phyloP scores from a whole-genome alignment of 345 rosid species.

The Brassica incana region DNA sequence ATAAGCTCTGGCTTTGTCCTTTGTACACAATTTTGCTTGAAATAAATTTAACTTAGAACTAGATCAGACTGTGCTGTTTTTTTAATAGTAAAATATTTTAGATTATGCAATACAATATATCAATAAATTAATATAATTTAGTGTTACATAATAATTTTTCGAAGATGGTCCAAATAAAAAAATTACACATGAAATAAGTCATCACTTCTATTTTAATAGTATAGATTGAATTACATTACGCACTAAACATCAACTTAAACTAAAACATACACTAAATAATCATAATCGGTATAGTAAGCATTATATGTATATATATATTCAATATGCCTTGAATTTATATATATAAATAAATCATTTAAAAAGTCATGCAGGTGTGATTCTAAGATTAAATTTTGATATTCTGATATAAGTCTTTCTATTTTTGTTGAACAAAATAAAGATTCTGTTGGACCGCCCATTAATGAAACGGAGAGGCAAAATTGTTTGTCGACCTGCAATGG shows the following conservation, averaged over 20 bases:
- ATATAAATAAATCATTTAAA: background rate
- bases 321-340: conserved; percentile 1
- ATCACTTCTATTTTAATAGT: no score
- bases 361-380: conserved; percentile 32
- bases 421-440: conserved; percentile 23
- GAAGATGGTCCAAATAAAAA: no score
- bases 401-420: conserved; percentile 1
- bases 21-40: background rate
- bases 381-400: conserved; percentile 22
- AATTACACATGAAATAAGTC: no score
- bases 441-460: conserved; percentile 41
- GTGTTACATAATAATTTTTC: no score
- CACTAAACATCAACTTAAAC: background rate
- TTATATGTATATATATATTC: conserved; percentile 15
- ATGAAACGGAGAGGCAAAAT: conserved; percentile 42
- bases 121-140: no score
- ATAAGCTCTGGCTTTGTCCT: background rate
- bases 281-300: conserved; percentile 9
- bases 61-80: no score
- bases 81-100: no score
- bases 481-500: conserved; percentile 40
- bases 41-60: background rate
- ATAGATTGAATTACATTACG: background rate
- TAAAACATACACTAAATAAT: background rate
- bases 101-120: no score